phyloP scores from a whole-genome alignment of 768 basidiomycete genomes.

The Daedaleopsis nitida region DNA sequence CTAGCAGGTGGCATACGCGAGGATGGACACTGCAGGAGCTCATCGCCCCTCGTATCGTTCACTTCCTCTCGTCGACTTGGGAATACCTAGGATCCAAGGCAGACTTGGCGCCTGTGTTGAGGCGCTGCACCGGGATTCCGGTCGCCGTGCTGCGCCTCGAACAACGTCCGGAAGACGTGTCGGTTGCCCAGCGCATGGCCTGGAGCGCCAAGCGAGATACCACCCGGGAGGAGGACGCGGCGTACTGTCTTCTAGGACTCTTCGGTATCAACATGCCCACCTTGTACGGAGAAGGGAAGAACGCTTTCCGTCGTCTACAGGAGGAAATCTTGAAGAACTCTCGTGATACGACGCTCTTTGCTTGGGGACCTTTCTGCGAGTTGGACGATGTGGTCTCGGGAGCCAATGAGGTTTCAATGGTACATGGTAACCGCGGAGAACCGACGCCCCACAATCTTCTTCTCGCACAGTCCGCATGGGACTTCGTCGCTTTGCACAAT shows the following conservation, averaged over 20 bases:
- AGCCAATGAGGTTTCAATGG: no score
- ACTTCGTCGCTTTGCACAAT: no score
- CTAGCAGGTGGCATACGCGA: not conserved
- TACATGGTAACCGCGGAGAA: no score
- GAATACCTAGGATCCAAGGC: not conserved
- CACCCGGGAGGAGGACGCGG: conserved; percentile 4
- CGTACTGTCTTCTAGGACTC: conserved; percentile 13
- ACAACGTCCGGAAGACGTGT: no score
- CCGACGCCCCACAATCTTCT: no score
- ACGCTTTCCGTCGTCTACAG: conserved; percentile 6
- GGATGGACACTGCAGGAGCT: conserved; percentile 2
- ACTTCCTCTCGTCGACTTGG: not conserved
- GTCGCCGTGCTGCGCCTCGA: not conserved
- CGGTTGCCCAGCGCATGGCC: conserved; percentile 2
- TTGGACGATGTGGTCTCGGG: no score
- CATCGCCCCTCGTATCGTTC: not conserved
- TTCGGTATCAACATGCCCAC: conserved; percentile 8
- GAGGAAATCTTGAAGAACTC: conserved; percentile 4
- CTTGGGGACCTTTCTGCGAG: no score
- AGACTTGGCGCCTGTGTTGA: not conserved
- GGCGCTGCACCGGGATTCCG: not conserved
- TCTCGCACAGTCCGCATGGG: no score
- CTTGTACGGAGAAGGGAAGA: conserved; percentile 3
- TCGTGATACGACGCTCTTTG: conserved; percentile 3
- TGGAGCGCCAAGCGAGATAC: conserved; percentile 3